A percentile compares a stretch with the other conserved stretches of the same genome.
Evolutionary conservation across 2,329 filamentous ascomycete genomes (phyloP).

Genomic region (Ilyonectria destructans): DNA sequence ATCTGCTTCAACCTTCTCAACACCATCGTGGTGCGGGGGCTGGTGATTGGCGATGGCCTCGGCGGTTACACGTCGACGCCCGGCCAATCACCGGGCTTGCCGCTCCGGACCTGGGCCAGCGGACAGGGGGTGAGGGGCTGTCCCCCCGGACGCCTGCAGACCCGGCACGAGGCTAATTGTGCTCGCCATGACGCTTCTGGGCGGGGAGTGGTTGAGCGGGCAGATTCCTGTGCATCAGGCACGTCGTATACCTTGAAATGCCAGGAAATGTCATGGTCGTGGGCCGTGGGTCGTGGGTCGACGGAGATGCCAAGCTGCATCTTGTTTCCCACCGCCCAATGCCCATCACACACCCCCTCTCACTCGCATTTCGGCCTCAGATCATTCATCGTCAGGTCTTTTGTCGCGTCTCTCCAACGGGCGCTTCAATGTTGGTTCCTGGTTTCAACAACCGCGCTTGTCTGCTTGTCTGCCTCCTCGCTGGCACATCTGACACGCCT

Average conservation of each 20-base stretch:
- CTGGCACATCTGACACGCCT: not conserved
- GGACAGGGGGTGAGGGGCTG: slow-evolving; percentile 1
- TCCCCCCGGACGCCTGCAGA: slow-evolving; percentile 9
- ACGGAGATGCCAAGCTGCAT: not conserved
- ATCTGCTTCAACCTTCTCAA: slow-evolving; percentile 13
- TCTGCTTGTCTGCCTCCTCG: not conserved
- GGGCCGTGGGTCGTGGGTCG: not conserved
- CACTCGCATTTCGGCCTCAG: not conserved
- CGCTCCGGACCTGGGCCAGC: slow-evolving; percentile 34
- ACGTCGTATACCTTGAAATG: not conserved
- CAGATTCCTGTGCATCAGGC: not conserved
- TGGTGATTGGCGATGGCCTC: slow-evolving; percentile 52
- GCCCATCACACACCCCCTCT: not conserved
- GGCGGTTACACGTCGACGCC: slow-evolving; percentile 58
- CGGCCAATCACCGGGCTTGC: slow-evolving; percentile 54
- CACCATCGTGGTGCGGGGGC: slow-evolving; percentile 37
- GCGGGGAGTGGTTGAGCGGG: not conserved
- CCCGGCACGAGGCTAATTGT: slow-evolving; percentile 12
- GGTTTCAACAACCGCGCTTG: slow-evolving; percentile 1
- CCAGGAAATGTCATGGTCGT: not conserved
- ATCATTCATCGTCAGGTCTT: not conserved
- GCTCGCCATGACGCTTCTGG: not conserved
- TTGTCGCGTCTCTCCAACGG: not conserved
- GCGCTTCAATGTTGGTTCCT: not conserved
- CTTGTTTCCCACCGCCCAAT: not conserved